A percentile compares a stretch with the other conserved stretches of the same genome.
Evolutionary conservation across 192 early-diverging fungal genomes (phyloP).

Genomic region (Dissophora globulifera): DNA sequence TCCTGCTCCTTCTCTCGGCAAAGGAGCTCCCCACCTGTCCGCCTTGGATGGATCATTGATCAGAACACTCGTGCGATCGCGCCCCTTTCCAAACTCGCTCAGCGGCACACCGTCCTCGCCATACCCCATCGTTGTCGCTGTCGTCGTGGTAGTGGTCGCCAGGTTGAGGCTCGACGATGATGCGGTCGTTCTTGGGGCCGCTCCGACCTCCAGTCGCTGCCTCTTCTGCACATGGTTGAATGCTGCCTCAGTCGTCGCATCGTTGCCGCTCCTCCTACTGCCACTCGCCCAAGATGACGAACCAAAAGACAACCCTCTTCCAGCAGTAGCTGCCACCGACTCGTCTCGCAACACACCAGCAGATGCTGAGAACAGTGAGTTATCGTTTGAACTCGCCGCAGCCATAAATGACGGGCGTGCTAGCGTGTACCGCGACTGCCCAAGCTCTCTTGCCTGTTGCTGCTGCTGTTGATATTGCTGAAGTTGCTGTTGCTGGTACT

Average conservation of each 20-base stretch:
- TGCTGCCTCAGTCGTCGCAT: background rate
- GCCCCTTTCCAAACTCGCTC: slow-evolving; percentile 21
- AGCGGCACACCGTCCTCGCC: background rate
- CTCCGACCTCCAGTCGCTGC: slow-evolving; percentile 10
- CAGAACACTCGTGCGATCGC: slow-evolving; percentile 18
- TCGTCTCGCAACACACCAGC: slow-evolving; percentile 15
- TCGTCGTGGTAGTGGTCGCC: background rate
- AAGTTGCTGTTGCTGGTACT: slow-evolving; percentile 4
- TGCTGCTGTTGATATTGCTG: no score
- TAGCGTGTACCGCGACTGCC: no score
- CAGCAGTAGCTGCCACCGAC: background rate
- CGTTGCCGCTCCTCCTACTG: slow-evolving; percentile 3
- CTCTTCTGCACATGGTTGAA: slow-evolving; percentile 24
- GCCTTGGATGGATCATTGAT: slow-evolving; percentile 23
- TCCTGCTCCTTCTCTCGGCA: slow-evolving; percentile 1
- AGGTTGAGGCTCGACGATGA: no score
- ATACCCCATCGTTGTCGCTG: background rate
- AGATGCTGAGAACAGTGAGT: slow-evolving; percentile 13
- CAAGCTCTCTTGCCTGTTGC: no score
- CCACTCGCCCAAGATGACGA: no score
- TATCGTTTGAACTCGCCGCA: background rate
- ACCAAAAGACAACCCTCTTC: no score
- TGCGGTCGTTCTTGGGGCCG: background rate
- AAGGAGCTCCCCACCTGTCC: slow-evolving; percentile 12
- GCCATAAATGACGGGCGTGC: background rate